Evolutionary conservation across 805 yeast species (phyloP), one percentile per base, ranked within the genome.

Genomic region (Starmerella geochares): DNA sequence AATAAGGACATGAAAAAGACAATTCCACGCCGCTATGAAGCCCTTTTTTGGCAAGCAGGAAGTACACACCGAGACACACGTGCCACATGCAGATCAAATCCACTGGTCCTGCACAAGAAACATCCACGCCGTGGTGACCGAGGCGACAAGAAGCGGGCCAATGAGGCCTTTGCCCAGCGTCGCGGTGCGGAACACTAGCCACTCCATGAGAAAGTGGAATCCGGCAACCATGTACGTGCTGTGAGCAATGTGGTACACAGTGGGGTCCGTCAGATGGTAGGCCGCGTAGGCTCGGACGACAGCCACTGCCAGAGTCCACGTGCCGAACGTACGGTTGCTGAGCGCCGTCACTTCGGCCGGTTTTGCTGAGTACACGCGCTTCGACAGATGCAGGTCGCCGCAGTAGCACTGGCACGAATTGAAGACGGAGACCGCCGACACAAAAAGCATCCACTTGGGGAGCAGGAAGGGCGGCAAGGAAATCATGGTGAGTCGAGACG

Each of bases 281-380:
- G 97, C 94, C 49, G 94, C 95, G 65, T 84, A 86, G 56, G 81
- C 74, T 63, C 98, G 78, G 43, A 92, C 81, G 27, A 90, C 72
- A 1, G 95, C 77, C 2, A 95, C 80, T 58, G 88, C 74, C 35
- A 88, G 71, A 0, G 98, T 92, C 98, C 98, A 92, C 0, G 98
- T 92, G 29, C 98, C 98, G 65, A 92, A 92, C 0, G 98, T 90
- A 60, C 98, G 77, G n/a, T 96, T 95, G 58, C 92, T 79, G 57
- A 92, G 71, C 4, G 64, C 61, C 2, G 72, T 66, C 23, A 81
- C 82, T 63, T 83, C 76, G 6, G 62, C 56, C 14, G 88, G 86
- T 41, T 75, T 67, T 46, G 67, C 72, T 29, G 76, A 81, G 64
- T 92, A 92, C 7, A 92, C 96, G 56, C 79, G 74, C 58, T 83